These are phyloP conservation scores for Tilletiopsis washingtonensis DNA, from an alignment of 1,284 basidiomycete genomes.

Conservation along the genomic window DNA sequence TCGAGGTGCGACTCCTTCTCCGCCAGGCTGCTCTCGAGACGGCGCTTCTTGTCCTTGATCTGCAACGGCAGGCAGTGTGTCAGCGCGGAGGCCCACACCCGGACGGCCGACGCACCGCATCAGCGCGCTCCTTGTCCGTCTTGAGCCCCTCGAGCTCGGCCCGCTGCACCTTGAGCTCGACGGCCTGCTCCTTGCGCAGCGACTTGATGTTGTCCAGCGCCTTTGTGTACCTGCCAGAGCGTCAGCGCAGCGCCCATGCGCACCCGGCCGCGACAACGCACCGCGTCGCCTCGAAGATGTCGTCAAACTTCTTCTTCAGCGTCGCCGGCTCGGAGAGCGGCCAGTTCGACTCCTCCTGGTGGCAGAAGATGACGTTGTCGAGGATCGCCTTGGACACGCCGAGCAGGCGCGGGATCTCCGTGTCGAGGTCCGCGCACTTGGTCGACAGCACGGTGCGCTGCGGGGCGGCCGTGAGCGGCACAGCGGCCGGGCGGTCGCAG, in stretches of 20 bases:
- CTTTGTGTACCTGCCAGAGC: slow-evolving; percentile 58
- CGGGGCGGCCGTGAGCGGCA: neutral
- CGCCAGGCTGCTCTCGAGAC: slow-evolving; percentile 21
- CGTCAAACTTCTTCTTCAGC: slow-evolving; percentile 97
- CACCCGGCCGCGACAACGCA: neutral
- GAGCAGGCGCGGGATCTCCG: slow-evolving; percentile 72
- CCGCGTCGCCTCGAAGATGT: slow-evolving; percentile 91
- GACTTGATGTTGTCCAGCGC: slow-evolving; percentile 86
- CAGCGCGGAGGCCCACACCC: too few species aligned
- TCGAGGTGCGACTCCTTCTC: slow-evolving; percentile 32
- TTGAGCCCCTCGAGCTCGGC: slow-evolving; percentile 74
- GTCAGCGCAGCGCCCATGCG: too few species aligned
- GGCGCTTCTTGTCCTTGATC: slow-evolving; percentile 26
- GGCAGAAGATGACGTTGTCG: slow-evolving; percentile 98
- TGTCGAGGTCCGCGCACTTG: slow-evolving; percentile 66
- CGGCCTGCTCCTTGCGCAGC: slow-evolving; percentile 67
- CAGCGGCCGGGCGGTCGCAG: neutral
- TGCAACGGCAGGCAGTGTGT: neutral
- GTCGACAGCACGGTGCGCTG: slow-evolving; percentile 39
- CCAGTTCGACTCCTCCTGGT: slow-evolving; percentile 99
- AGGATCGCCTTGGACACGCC: slow-evolving; percentile 94
- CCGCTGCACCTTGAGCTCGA: slow-evolving; percentile 86
- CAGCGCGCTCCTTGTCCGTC: slow-evolving; percentile 75
- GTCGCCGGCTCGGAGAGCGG: slow-evolving; percentile 82
- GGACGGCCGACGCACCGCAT: slow-evolving; percentile 50